Percentiles rank a stretch among this genome's conserved stretches.
phyloP scores from a whole-genome alignment of 139 green algal species.

The Coelastrella sp. region DNA sequence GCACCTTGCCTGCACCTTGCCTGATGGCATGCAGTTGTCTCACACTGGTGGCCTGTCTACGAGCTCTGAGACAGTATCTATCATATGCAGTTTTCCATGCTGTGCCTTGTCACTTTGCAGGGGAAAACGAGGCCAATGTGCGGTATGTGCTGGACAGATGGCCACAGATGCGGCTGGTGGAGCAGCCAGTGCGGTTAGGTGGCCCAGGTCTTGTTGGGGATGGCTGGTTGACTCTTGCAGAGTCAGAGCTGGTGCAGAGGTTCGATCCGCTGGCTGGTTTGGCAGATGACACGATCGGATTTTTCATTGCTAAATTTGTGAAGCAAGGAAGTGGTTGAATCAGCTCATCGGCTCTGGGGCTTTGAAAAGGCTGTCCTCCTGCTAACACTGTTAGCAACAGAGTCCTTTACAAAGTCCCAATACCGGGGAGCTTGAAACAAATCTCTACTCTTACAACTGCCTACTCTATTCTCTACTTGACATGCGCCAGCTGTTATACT shows the following conservation, averaged over 20 bases:
- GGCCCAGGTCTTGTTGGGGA: constrained; percentile 62
- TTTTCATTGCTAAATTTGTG: constrained; percentile 91
- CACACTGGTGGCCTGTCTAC: too few relatives aligned
- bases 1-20: too few relatives aligned
- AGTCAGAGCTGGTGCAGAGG: constrained; percentile 84
- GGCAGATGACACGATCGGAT: constrained; percentile 84
- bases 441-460: background rate
- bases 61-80: too few relatives aligned
- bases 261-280: constrained; percentile 76
- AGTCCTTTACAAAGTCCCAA: background rate
- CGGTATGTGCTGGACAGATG: constrained; percentile 88
- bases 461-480: too few relatives aligned
- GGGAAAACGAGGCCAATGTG: constrained; percentile 94
- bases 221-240: constrained; percentile 71
- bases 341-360: background rate
- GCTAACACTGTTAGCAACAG: background rate
- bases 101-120: constrained; percentile 27
- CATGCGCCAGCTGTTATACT: background rate
- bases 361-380: background rate
- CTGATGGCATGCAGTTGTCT: too few relatives aligned
- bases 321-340: constrained; percentile 48
- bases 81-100: background rate
- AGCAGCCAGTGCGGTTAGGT: constrained; percentile 66
- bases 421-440: background rate
- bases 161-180: constrained; percentile 64